Conservation (phyloP, 768 basidiomycete species). For the Podaxis carcinomalis region DNA sequence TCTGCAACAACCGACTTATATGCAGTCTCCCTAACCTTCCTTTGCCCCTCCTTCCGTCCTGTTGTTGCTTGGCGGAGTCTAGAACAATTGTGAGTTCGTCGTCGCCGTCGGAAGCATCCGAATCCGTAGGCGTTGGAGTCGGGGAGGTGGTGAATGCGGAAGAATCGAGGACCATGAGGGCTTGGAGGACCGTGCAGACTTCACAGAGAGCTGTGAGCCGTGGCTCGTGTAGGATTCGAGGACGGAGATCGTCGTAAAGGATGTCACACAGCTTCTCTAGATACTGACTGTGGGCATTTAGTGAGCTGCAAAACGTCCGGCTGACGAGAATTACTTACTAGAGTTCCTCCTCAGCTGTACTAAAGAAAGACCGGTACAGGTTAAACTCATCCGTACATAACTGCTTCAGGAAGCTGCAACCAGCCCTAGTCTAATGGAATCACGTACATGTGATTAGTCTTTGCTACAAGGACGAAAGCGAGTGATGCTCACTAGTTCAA, state of each 20-base stretch:
- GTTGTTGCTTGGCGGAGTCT: conserved; percentile 23
- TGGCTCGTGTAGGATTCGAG: conserved; percentile 91
- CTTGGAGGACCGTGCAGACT: conserved; percentile 94
- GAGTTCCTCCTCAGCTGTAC: conserved; percentile 67
- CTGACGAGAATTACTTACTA: conserved; percentile 29
- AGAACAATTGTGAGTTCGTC: conserved; percentile 36
- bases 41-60: conserved; percentile 27
- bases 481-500: conserved; percentile 63
- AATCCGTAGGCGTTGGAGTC: conserved; percentile 10
- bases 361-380: conserved; percentile 83
- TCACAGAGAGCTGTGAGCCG: conserved; percentile 85
- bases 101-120: conserved; percentile 18
- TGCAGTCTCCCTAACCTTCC: conserved; percentile 45
- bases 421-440: conserved; percentile 69
- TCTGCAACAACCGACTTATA: conserved; percentile 75
- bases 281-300: conserved; percentile 54
- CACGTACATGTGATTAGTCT: neutral
- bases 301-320: conserved; percentile 4
- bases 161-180: conserved; percentile 91
- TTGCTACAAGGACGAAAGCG: neutral
- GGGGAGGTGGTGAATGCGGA: conserved; percentile 24
- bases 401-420: conserved; percentile 90
- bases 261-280: conserved; percentile 91
- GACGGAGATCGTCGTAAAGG: conserved; percentile 93
- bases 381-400: conserved; percentile 88